A percentile compares a stretch with the other conserved stretches of the same genome.
Conservation (phyloP, 345 rosid genomes). For the Heritiera littoralis region DNA sequence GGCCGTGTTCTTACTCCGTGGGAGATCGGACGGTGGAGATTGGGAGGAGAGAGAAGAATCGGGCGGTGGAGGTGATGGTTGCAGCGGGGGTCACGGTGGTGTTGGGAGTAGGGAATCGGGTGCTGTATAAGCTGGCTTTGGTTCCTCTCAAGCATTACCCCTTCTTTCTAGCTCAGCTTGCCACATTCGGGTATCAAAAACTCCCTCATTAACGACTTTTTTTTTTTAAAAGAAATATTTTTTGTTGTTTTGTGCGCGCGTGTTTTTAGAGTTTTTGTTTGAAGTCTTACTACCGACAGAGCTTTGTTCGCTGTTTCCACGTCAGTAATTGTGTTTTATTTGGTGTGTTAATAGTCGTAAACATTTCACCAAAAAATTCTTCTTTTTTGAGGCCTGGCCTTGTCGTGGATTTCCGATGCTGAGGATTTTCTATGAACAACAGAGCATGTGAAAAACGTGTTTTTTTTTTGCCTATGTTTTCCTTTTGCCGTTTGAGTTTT, state of each 20-base stretch:
- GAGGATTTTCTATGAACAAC: too few species aligned
- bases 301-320: constrained; percentile 4
- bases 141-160: constrained; percentile 89
- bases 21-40: constrained; percentile 38
- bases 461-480: too few species aligned
- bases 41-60: constrained; percentile 22
- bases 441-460: too few species aligned
- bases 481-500: too few species aligned
- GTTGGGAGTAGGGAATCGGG: constrained; percentile 88
- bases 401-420: too few species aligned
- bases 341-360: background rate
- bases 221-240: background rate
- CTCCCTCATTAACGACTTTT: background rate
- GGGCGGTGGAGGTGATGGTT: constrained; percentile 49
- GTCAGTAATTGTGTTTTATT: too few species aligned
- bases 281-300: background rate
- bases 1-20: constrained; percentile 43
- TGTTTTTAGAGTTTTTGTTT: background rate
- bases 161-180: constrained; percentile 95
- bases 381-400: too few species aligned
- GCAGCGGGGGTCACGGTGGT: constrained; percentile 75
- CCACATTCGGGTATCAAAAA: constrained; percentile 72
- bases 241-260: background rate
- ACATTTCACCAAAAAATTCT: background rate
- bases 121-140: constrained; percentile 77